phyloP scores from a whole-genome alignment of 75 land plant species.

The Pinus albicaulis region DNA sequence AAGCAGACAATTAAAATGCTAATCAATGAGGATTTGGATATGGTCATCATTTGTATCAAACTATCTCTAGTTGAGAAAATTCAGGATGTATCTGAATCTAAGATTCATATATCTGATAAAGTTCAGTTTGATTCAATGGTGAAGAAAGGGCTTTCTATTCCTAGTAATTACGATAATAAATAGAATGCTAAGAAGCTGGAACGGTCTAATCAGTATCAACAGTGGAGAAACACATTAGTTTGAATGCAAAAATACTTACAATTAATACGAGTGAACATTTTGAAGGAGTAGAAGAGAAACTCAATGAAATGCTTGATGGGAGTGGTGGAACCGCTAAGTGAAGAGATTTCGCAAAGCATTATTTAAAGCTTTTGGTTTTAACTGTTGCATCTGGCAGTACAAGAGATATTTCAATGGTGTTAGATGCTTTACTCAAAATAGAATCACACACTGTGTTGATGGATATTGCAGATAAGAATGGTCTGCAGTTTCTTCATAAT shows the following conservation, averaged over 20 bases:
- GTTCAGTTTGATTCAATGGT: neutral
- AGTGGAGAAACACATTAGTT: neutral
- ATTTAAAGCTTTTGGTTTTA: conserved; percentile 83
- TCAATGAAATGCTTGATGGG: conserved; percentile 71
- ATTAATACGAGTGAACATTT: conserved; percentile 5
- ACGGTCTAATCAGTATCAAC: neutral
- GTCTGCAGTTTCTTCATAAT: too few species aligned
- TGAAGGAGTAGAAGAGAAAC: conserved; percentile 75
- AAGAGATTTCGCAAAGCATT: conserved; percentile 77
- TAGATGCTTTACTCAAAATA: conserved; percentile 87
- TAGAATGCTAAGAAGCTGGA: neutral
- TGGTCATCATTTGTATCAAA: neutral
- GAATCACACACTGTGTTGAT: conserved; percentile 54
- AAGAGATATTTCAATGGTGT: conserved; percentile 85
- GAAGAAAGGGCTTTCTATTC: neutral
- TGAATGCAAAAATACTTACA: conserved; percentile 12
- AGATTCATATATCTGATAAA: neutral
- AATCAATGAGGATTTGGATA: conserved; percentile 18
- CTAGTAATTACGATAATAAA: neutral
- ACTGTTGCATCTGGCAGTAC: conserved; percentile 72
- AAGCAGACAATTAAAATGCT: too few species aligned
- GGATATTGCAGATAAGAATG: conserved; percentile 78
- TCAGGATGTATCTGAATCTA: neutral
- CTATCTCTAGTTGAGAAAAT: conserved; percentile 2
- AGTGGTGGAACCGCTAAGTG: conserved; percentile 75